Evolutionary conservation across 2,329 filamentous ascomycete genomes (phyloP).

Genomic region (Fusarium albosuccineum): DNA sequence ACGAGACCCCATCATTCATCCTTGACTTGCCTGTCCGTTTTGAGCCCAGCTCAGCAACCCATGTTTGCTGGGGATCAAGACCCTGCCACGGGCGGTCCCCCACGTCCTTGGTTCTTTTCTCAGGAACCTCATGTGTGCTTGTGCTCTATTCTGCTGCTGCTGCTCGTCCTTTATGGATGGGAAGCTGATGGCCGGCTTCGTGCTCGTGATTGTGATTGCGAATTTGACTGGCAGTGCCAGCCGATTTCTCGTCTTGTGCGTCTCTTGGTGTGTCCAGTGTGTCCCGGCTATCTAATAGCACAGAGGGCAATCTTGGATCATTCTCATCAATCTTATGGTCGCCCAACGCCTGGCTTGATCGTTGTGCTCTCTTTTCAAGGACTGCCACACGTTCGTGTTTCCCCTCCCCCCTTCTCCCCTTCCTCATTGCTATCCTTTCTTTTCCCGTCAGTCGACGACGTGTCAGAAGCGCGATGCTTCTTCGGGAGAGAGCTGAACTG

Average conservation of each 20-base stretch:
- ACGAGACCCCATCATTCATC: constrained; percentile 16
- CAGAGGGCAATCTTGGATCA: background rate
- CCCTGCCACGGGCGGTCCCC: constrained; percentile 15
- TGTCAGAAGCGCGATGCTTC: constrained; percentile 33
- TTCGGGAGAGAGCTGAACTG: constrained; percentile 24
- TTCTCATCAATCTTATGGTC: constrained; percentile 5
- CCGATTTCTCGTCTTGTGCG: constrained; percentile 9
- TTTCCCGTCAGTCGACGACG: constrained; percentile 18
- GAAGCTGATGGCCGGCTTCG: constrained; percentile 11
- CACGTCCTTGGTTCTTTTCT: constrained; percentile 29
- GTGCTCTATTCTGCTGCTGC: constrained; percentile 23
- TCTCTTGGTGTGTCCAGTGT: constrained; percentile 2
- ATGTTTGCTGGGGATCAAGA: constrained; percentile 26
- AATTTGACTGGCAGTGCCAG: constrained; percentile 15
- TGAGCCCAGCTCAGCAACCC: constrained; percentile 22
- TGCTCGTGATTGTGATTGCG: constrained; percentile 16
- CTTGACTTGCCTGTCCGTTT: background rate
- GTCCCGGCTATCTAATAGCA: constrained; percentile 1
- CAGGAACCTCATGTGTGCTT: constrained; percentile 15
- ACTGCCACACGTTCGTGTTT: constrained; percentile 23
- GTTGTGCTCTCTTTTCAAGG: constrained; percentile 13
- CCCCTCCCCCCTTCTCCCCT: constrained; percentile 19
- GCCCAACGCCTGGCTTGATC: constrained; percentile 12
- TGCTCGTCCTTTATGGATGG: constrained; percentile 3
- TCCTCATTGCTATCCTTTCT: constrained; percentile 13